Evolutionary conservation across 352 stramenopile species (phyloP).

Genomic region (Phytophthora multivora): DNA sequence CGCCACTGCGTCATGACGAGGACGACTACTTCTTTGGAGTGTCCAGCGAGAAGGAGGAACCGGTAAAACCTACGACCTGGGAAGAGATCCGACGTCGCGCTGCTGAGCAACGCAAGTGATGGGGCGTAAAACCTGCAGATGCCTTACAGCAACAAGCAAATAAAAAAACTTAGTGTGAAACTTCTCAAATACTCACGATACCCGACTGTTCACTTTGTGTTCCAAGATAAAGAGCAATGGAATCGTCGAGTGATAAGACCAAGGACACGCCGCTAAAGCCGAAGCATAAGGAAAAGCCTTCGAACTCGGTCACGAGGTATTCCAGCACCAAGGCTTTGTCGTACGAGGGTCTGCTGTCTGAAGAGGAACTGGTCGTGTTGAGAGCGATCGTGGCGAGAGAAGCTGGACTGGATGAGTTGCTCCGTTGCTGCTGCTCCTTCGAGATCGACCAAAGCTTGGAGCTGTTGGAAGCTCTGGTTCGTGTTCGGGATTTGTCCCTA

Average conservation of each 20-base stretch:
- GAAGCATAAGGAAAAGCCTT: constrained; percentile 6
- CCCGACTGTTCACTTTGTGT: constrained; percentile 18
- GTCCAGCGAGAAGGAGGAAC: constrained; percentile 25
- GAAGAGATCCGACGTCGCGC: constrained; percentile 76
- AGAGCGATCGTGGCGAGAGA: constrained; percentile 69
- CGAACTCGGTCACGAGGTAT: constrained; percentile 7
- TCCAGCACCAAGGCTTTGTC: constrained; percentile 47
- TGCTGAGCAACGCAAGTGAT: constrained; percentile 55
- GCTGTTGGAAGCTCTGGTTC: constrained; percentile 54
- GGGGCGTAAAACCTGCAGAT: not conserved
- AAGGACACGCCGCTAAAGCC: constrained; percentile 12
- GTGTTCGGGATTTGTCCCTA: constrained; percentile 53
- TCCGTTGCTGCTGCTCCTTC: constrained; percentile 58
- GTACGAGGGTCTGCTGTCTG: constrained; percentile 57
- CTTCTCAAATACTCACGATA: not conserved
- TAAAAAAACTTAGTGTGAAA: constrained; percentile 2
- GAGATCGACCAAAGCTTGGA: constrained; percentile 46
- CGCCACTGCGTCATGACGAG: constrained; percentile 42
- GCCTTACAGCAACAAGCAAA: not conserved
- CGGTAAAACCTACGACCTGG: constrained; percentile 65
- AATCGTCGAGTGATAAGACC: constrained; percentile 3
- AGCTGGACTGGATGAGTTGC: constrained; percentile 52
- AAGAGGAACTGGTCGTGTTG: constrained; percentile 71
- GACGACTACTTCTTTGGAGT: constrained; percentile 59
- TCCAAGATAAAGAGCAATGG: constrained; percentile 3